Conservation (phyloP, 2,329 filamentous ascomycete species). For the Leptographium flavum region DNA sequence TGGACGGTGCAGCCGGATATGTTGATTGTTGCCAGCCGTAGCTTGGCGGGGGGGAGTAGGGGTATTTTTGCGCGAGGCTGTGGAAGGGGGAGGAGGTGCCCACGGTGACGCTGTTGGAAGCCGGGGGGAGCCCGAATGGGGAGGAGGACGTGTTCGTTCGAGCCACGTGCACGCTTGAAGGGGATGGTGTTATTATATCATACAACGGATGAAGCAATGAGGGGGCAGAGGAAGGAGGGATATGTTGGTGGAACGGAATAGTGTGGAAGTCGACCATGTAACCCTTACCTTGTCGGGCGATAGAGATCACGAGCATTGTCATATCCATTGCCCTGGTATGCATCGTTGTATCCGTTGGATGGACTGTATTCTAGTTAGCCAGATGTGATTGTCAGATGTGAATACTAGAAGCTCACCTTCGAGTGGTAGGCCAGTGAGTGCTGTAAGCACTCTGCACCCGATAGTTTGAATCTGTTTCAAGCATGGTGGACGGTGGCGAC, state of each 20-base stretch:
- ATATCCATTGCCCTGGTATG: slow-evolving; percentile 17
- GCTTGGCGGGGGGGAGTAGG: slow-evolving; percentile 7
- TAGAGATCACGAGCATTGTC: slow-evolving; percentile 19
- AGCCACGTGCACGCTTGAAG: slow-evolving; percentile 29
- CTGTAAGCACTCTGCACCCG: slow-evolving; percentile 2
- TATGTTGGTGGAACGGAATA: neutral
- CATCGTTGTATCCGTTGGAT: slow-evolving; percentile 20
- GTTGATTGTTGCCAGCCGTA: slow-evolving; percentile 12
- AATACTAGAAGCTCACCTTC: no score
- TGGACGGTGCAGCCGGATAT: slow-evolving; percentile 9
- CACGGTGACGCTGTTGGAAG: slow-evolving; percentile 22
- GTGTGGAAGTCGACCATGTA: neutral
- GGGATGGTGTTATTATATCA: slow-evolving; percentile 6
- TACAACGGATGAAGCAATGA: neutral
- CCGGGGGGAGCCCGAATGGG: slow-evolving; percentile 5
- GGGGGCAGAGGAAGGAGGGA: neutral
- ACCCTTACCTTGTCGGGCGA: slow-evolving; percentile 19
- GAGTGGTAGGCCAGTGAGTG: slow-evolving; percentile 7
- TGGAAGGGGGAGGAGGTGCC: slow-evolving; percentile 26
- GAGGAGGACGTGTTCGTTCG: slow-evolving; percentile 17
- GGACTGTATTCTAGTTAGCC: slow-evolving; percentile 14
- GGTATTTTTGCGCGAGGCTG: slow-evolving; percentile 12
- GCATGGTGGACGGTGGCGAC: no score
- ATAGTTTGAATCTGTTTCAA: slow-evolving; percentile 4
- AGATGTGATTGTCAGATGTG: neutral